These are phyloP conservation scores for Amylostereum areolatum DNA, from an alignment of 1,284 basidiomycete species.

Conservation along the genomic window DNA sequence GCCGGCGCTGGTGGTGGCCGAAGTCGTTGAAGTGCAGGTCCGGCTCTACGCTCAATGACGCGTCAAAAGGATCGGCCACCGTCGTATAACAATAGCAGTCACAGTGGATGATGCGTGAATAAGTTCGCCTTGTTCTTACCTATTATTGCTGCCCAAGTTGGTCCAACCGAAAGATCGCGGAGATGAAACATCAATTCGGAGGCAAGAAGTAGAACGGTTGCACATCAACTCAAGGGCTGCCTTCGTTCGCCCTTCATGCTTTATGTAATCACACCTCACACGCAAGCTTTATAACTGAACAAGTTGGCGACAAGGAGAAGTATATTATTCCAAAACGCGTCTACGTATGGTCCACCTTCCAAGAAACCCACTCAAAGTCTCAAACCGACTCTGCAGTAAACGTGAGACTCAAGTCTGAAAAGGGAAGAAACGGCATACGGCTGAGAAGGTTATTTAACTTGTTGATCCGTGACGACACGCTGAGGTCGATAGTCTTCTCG, in stretches of 20 bases:
- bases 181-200: slow-evolving; percentile 4
- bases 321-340: no score
- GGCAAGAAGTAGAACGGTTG: background rate
- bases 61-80: no score
- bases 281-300: no score
- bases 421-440: slow-evolving; percentile 39
- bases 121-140: background rate
- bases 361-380: background rate
- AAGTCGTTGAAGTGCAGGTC: no score
- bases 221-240: background rate
- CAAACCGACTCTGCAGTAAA: slow-evolving; percentile 30
- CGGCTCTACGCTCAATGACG: no score
- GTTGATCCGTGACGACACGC: slow-evolving; percentile 88
- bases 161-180: slow-evolving; percentile 2
- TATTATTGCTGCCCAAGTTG: slow-evolving; percentile 4
- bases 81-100: no score
- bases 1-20: no score
- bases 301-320: no score
- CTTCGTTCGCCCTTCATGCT: background rate
- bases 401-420: slow-evolving; percentile 7
- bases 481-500: slow-evolving; percentile 96
- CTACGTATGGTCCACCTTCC: background rate
- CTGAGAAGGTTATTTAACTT: slow-evolving; percentile 89
- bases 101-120: no score
- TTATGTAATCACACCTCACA: background rate